Evolutionary conservation across 352 stramenopile genomes (phyloP).

Genomic region (Globisporangium cylindrosporum): DNA sequence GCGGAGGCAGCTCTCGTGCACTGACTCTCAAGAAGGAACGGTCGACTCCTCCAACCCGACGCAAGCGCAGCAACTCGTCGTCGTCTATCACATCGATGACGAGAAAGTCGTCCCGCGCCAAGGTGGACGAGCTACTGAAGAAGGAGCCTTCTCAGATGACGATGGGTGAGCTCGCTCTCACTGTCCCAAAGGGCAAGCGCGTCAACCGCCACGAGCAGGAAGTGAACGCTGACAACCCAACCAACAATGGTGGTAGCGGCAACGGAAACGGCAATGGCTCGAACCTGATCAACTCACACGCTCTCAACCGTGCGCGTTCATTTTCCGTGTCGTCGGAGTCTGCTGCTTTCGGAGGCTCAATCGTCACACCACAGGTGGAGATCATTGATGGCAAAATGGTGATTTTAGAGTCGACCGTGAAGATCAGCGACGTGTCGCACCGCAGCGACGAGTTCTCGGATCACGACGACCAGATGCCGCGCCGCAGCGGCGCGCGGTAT

Average conservation of each 20-base stretch:
- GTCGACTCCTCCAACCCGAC: conserved; percentile 16
- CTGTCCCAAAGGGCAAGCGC: conserved; percentile 60
- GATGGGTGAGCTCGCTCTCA: conserved; percentile 78
- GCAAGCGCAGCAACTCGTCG: conserved; percentile 62
- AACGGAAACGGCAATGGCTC: conserved; percentile 9
- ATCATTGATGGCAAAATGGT: conserved; percentile 88
- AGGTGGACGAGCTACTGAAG: conserved; percentile 56
- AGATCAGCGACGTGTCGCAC: conserved; percentile 45
- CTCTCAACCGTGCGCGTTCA: conserved; percentile 51
- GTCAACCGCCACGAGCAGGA: conserved; percentile 64
- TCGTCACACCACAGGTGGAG: conserved; percentile 75
- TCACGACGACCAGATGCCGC: conserved; percentile 24
- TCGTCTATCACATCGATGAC: conserved; percentile 40
- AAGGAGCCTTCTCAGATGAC: conserved; percentile 83
- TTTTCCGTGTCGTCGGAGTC: conserved; percentile 66
- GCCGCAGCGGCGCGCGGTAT: conserved; percentile 37
- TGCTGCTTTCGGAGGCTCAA: conserved; percentile 52
- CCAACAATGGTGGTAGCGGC: conserved; percentile 7
- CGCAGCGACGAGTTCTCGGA: conserved; percentile 30
- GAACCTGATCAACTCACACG: conserved; percentile 35
- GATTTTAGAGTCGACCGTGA: conserved; percentile 66
- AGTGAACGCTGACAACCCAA: conserved; percentile 37
- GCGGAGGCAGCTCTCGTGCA: conserved; percentile 15
- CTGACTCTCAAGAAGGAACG: conserved; percentile 35
- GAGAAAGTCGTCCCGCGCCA: conserved; percentile 26